phyloP scores from a whole-genome alignment of 2,329 filamentous ascomycete species.

The Parastagonospora nodorum region DNA sequence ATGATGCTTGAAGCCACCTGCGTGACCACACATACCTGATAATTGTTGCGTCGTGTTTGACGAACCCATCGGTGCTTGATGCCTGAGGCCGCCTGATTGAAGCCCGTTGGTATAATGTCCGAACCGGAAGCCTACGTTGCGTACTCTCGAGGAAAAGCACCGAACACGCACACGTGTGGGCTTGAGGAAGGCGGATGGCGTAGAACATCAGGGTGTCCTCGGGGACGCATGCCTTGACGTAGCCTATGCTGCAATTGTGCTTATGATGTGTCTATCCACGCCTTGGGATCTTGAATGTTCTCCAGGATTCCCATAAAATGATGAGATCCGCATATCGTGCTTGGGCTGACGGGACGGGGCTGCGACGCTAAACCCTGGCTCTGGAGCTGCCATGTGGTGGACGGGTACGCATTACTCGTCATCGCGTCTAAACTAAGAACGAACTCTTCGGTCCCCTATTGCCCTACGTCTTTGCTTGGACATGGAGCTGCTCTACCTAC shows the following conservation, averaged over 20 bases:
- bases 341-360: constrained; percentile 10
- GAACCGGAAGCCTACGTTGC: not conserved
- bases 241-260: no score
- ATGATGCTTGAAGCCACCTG: constrained; percentile 46
- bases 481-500: constrained; percentile 19
- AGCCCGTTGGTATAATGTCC: no score
- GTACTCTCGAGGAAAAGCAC: no score
- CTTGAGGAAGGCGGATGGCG: no score
- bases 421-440: constrained; percentile 18
- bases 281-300: not conserved
- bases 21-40: constrained; percentile 40
- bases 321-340: not conserved
- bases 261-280: no score
- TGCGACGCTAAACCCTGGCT: constrained; percentile 17
- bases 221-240: no score
- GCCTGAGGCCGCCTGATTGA: no score
- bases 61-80: not conserved
- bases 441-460: constrained; percentile 22
- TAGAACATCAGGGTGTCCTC: no score
- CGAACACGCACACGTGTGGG: no score
- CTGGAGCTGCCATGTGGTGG: constrained; percentile 26
- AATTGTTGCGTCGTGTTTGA: not conserved
- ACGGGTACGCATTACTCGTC: constrained; percentile 27
- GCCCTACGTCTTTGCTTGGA: constrained; percentile 11
- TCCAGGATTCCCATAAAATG: not conserved